Conservation (phyloP, 495 filamentous ascomycete species). For the Hypoxylon trugodes region DNA sequence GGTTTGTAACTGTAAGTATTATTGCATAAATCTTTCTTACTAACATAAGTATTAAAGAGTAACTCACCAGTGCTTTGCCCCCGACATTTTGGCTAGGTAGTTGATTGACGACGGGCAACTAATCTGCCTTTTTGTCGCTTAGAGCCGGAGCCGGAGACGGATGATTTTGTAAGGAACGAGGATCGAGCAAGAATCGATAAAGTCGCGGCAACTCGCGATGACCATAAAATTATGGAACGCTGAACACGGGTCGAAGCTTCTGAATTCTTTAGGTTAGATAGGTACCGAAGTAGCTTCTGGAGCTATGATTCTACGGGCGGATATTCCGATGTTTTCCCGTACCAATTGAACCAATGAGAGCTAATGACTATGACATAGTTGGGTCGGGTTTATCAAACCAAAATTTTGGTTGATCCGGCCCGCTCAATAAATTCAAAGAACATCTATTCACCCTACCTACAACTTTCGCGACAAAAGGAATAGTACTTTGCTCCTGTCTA, state of each 20-base stretch:
- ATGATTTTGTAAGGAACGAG: too few species aligned
- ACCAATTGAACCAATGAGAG: neutral
- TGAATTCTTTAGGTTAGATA: neutral
- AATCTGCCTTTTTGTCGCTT: neutral
- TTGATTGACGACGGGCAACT: neutral
- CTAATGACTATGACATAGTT: neutral
- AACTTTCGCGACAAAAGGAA: neutral
- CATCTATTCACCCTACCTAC: too few species aligned
- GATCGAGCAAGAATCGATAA: too few species aligned
- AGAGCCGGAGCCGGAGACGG: too few species aligned
- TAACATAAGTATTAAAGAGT: neutral
- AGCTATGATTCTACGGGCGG: neutral
- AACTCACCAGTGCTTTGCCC: conserved; percentile 81
- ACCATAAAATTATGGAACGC: too few species aligned
- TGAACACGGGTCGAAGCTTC: neutral
- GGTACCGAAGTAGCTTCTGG: neutral
- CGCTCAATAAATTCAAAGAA: neutral
- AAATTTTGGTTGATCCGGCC: conserved; percentile 18
- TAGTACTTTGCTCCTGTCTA: neutral
- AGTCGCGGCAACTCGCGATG: too few species aligned
- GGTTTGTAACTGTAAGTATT: conserved; percentile 13
- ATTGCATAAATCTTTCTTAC: neutral
- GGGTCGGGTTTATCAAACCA: conserved; percentile 4
- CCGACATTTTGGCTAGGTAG: conserved; percentile 63
- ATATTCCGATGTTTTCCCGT: conserved; percentile 5